phyloP scores from a whole-genome alignment of 2,329 filamentous ascomycete species.

The Phaeosphaeriaceae sp. region DNA sequence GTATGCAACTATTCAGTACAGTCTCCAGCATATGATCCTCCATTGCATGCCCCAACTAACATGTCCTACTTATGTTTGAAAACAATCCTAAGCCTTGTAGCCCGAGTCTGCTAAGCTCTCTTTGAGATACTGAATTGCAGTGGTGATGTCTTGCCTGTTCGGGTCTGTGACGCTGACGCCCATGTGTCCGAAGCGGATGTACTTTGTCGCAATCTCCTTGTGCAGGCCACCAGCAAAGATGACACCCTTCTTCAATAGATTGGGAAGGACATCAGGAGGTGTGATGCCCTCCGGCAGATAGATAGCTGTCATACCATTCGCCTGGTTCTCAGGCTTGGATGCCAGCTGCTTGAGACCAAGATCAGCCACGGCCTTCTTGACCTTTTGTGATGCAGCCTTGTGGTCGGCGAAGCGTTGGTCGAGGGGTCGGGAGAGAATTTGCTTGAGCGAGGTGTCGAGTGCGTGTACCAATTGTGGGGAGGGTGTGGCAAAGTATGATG shows the following conservation, averaged over 20 bases:
- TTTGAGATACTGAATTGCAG: slow-evolving; percentile 79
- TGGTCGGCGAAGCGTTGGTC: slow-evolving; percentile 85
- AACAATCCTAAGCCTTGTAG: background rate
- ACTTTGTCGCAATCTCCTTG: slow-evolving; percentile 92
- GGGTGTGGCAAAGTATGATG: slow-evolving; percentile 97
- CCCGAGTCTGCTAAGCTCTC: slow-evolving; percentile 71
- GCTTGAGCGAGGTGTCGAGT: slow-evolving; percentile 84
- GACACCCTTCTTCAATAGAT: slow-evolving; percentile 83
- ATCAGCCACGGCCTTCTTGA: slow-evolving; percentile 82
- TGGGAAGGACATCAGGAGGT: slow-evolving; percentile 83
- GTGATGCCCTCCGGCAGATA: slow-evolving; percentile 87
- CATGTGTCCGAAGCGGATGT: slow-evolving; percentile 98
- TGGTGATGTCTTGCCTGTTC: slow-evolving; percentile 80
- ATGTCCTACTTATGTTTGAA: too few relatives aligned
- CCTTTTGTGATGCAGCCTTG: slow-evolving; percentile 77
- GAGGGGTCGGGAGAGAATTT: slow-evolving; percentile 83
- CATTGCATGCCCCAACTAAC: background rate
- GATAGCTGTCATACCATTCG: slow-evolving; percentile 97
- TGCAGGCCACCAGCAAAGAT: slow-evolving; percentile 95
- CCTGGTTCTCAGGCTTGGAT: slow-evolving; percentile 84
- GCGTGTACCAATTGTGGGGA: slow-evolving; percentile 93
- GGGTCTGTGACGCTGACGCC: slow-evolving; percentile 89
- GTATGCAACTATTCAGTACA: background rate
- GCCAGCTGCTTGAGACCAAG: slow-evolving; percentile 90
- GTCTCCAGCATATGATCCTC: background rate